These are phyloP conservation scores for Leishmania mexicana DNA, from an alignment of 208 protist genomes.

Conservation along the genomic window DNA sequence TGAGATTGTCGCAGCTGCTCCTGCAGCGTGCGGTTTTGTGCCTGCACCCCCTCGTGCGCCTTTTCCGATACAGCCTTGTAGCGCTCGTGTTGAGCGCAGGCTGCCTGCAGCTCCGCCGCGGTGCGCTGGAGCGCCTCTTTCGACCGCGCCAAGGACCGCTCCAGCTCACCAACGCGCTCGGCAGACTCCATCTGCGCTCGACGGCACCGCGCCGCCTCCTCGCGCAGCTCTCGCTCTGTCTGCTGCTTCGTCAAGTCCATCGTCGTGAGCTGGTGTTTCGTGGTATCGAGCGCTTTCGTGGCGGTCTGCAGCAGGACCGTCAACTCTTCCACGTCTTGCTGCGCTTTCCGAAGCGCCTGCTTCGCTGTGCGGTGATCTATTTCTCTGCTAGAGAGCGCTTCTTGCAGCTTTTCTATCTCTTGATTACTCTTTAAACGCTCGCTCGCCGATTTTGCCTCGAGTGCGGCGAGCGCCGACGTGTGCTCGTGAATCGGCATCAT, in stretches of 20 bases:
- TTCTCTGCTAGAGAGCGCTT: conserved; percentile 20
- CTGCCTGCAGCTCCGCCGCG: conserved; percentile 20
- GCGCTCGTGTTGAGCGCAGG: conserved; percentile 21
- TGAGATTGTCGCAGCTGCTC: conserved; percentile 33
- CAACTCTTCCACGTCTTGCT: conserved; percentile 21
- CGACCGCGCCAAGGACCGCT: conserved; percentile 18
- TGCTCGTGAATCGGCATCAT: conserved; percentile 29
- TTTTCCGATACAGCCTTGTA: conserved; percentile 26
- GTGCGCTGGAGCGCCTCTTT: conserved; percentile 19
- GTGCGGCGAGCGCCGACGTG: conserved; percentile 18
- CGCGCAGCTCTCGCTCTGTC: conserved; percentile 22
- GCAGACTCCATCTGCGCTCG: conserved; percentile 12
- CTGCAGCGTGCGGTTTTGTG: conserved; percentile 28
- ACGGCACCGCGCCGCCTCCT: conserved; percentile 23
- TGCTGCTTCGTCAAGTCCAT: conserved; percentile 12
- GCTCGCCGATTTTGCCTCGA: conserved; percentile 14
- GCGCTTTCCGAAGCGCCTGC: conserved; percentile 17
- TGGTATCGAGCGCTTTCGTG: conserved; percentile 20
- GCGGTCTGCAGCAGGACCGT: conserved; percentile 27
- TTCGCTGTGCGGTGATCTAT: conserved; percentile 18
- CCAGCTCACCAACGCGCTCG: conserved; percentile 30
- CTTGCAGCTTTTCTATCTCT: conserved; percentile 15
- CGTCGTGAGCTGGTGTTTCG: conserved; percentile 18
- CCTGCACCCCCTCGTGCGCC: conserved; percentile 19
- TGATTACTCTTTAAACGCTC: conserved; percentile 15